phyloP scores from a whole-genome alignment of 345 rosid species.

The Dovyalis caffra region DNA sequence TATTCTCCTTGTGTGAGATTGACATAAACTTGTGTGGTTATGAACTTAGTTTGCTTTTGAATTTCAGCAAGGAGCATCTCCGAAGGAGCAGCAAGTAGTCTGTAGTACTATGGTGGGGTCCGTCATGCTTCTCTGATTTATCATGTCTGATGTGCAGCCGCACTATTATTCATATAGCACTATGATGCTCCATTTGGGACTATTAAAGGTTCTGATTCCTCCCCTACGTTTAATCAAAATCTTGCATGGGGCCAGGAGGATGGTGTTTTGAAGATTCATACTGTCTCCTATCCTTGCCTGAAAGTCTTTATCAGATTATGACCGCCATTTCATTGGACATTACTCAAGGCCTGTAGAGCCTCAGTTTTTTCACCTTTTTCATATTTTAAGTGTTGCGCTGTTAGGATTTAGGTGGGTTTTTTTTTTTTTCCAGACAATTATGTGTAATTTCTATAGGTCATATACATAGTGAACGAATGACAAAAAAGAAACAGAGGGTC shows the following conservation, averaged over 20 bases:
- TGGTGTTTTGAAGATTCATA: constrained; percentile 30
- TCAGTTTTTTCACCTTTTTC: no score
- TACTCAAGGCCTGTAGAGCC: no score
- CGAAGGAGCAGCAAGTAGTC: background rate
- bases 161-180: background rate
- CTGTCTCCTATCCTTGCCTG: constrained; percentile 18
- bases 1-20: background rate
- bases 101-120: constrained; percentile 2
- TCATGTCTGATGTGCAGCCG: constrained; percentile 6
- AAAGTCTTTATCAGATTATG: no score
- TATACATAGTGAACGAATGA: no score
- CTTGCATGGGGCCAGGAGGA: constrained; percentile 17
- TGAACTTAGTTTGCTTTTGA: background rate
- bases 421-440: no score
- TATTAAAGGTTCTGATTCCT: background rate
- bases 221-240: constrained; percentile 4
- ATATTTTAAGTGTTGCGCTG: no score
- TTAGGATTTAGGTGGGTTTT: no score
- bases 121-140: background rate
- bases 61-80: background rate
- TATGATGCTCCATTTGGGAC: background rate
- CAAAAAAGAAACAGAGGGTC: no score
- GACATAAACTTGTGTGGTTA: background rate
- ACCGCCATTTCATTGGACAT: no score
- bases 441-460: no score